Base-by-base conservation (phyloP, 1,139 yeast species). In the Lodderomyces theae region DNA sequence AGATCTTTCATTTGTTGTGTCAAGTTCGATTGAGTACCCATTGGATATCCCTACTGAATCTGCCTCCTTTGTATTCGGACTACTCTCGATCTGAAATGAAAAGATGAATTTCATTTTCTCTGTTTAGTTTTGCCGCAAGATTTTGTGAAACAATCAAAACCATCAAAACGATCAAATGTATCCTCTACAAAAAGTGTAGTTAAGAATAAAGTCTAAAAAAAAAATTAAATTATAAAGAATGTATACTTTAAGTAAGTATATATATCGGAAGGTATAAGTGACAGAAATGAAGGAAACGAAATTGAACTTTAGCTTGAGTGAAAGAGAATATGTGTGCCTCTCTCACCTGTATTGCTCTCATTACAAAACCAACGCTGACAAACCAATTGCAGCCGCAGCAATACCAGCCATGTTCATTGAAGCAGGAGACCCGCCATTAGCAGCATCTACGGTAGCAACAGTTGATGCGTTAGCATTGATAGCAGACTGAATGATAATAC, bases 321-420 rank as follows among this genome's bases (percentile, higher is more conserved):
- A n/a, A n/a, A n/a, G n/a, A n/a, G n/a, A n/a, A n/a, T n/a, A n/a
- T n/a, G n/a, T n/a, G n/a, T n/a, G n/a, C n/a, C n/a, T n/a, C n/a
- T n/a, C n/a, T n/a, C n/a, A n/a, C n/a, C n/a, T n/a, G n/a, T n/a
- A n/a, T n/a, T n/a, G n/a, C n/a, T n/a, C 12, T n/a, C 23, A 4
- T 35, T 33, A 39, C 16, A 42, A 21, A 37, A 44, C 40, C 35
- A 46, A 28, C 18, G 49, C 51, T 30, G 46, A 33, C 28, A 46
- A 43, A 30, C 42, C 43, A 28, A 50, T 23, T 12, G 46, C 49
- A 18, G 42, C 47, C 26, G 49, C 35, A 13, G 40, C 34, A 21
- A 44, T 34, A n/a, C 51, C 31, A 10, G 42, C 34, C 13, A 41
- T 38, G 19, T 46, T 34, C n/a, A 40, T n/a, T 11, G 43, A 25